phyloP scores from a whole-genome alignment of 129 eudicot species.

The Logfia minima region DNA sequence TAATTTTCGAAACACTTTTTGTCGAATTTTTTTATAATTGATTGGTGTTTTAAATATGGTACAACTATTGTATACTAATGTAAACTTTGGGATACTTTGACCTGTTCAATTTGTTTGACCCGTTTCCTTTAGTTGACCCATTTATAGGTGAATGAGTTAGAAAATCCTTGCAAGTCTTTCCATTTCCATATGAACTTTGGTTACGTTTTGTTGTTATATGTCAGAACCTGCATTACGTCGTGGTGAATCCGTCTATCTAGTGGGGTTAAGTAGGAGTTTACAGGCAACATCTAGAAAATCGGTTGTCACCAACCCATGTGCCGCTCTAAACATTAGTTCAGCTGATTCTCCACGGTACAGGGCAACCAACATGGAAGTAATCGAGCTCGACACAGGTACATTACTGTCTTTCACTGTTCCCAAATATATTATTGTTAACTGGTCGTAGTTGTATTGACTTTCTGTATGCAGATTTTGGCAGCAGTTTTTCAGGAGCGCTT shows the following conservation, averaged over 20 bases:
- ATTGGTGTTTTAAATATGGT: neutral
- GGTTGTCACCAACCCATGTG: conserved; percentile 84
- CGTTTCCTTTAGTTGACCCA: neutral
- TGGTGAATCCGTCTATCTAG: conserved; percentile 84
- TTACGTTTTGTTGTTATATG: neutral
- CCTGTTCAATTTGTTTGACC: neutral
- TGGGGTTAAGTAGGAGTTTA: conserved; percentile 87
- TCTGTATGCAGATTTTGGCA: conserved; percentile 73
- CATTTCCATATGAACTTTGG: neutral
- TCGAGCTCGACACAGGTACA: conserved; percentile 84
- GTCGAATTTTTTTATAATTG: neutral
- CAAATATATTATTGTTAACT: neutral
- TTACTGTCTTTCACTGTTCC: conserved; percentile 3
- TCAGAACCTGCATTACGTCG: conserved; percentile 87
- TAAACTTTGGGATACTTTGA: neutral
- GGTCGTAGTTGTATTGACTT: neutral
- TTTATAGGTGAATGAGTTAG: neutral
- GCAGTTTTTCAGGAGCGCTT: conserved; percentile 86
- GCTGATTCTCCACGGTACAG: conserved; percentile 96
- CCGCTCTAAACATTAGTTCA: conserved; percentile 80
- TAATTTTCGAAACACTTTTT: neutral
- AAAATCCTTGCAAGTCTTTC: neutral
- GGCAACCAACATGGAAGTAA: conserved; percentile 96
- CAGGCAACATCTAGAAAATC: conserved; percentile 97
- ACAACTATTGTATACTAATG: neutral